Base-by-base conservation (phyloP, 495 filamentous ascomycete species). In the Chaetomium tenue region DNA sequence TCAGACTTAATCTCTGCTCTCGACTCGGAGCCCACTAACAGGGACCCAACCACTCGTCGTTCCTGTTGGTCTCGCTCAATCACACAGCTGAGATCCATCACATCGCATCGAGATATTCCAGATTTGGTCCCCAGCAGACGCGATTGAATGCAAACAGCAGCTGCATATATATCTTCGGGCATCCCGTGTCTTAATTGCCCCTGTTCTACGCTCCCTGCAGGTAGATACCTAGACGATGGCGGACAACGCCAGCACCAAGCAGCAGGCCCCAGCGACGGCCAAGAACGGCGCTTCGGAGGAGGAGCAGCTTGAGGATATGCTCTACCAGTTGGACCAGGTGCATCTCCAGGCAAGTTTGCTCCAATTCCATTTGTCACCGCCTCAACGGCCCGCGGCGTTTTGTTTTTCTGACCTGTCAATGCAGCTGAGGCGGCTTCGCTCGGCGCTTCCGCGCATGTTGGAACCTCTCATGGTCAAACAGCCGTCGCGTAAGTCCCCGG, bases 381-480 rank as follows among this genome's bases (percentile, higher is more conserved):
- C 47, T 22, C 37, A 7, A 22, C 58, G 28, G 22, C 18, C n/a
- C n/a, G n/a, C n/a, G n/a, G n/a, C n/a, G n/a, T n/a, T 2, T 54
- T 50, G 55, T 65, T 63, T 26, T 59, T 57, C 69, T 68, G 60
- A 73, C 63, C 39, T 66, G 20, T 26, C 16, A 18, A 42, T 65
- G 39, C 65, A 82, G 81, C 72, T 81, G 22, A 70, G 78, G 54
- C 74, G 64, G 20, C 66, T 82, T 40, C 75, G 79, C 61, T 78
- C 77, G 11, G 75, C 77, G 42, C 72, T 83, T 44, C 80, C 78
- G 25, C 74, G 76, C 23, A 79, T 84, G 71, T 63, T 83, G 47
- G 74, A 73, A 44, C 73, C 80, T n/a, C 55, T 83, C 37, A 69
- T 68, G 5, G 52, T 70, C 62, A 70, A 79, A 60, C 70, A 77